Percentiles rank a stretch among this genome's conserved stretches.
Evolutionary conservation across 2,329 filamentous ascomycete genomes (phyloP).

Genomic region (Paracamarosporium sp.): DNA sequence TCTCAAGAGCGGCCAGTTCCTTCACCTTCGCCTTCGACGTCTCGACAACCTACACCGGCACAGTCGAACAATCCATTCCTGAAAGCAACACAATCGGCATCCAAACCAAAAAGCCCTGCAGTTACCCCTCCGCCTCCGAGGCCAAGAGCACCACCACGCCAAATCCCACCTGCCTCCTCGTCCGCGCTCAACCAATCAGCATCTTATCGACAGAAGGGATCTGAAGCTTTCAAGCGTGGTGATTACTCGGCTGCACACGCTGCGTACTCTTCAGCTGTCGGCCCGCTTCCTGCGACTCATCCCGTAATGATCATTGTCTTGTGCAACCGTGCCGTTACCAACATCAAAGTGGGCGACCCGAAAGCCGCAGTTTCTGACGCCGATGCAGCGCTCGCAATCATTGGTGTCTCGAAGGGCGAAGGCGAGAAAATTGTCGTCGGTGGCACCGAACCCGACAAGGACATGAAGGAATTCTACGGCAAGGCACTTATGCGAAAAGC

Average conservation of each 20-base stretch:
- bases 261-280: conserved; percentile 79
- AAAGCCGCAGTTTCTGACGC: conserved; percentile 87
- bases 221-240: conserved; percentile 90
- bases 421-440: conserved; percentile 78
- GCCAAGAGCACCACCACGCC: conserved; percentile 60
- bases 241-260: conserved; percentile 88
- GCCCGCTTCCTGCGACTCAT: conserved; percentile 76
- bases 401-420: conserved; percentile 79
- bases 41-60: conserved; percentile 40
- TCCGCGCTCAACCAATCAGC: conserved; percentile 76
- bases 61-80: conserved; percentile 50
- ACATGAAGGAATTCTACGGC: conserved; percentile 92
- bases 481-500: conserved; percentile 95
- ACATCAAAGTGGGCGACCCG: conserved; percentile 88
- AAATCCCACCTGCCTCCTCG: conserved; percentile 71
- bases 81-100: conserved; percentile 28
- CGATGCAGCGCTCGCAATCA: conserved; percentile 78
- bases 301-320: conserved; percentile 87
- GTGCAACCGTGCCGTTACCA: conserved; percentile 88
- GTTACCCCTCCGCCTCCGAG: conserved; percentile 51
- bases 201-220: conserved; percentile 79
- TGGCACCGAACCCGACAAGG: conserved; percentile 67
- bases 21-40: conserved; percentile 23
- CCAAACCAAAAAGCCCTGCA: conserved; percentile 43
- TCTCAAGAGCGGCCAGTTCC: conserved; percentile 35